phyloP scores from a whole-genome alignment of 768 basidiomycete species.

The Boletus subcaerulescens region DNA sequence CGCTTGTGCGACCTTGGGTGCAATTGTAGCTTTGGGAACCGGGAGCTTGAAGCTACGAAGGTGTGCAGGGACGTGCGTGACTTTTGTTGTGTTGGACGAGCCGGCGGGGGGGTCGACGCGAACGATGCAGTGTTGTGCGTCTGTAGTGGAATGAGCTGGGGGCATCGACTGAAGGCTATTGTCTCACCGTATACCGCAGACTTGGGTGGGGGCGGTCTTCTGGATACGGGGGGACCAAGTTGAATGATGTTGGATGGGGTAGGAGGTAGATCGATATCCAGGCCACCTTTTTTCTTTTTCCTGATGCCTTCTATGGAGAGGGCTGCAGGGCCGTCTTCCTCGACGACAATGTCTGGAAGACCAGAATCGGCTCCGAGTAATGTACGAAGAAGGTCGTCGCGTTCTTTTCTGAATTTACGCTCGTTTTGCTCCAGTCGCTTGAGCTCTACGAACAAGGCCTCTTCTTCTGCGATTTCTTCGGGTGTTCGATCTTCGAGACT shows the following conservation, averaged over 20 bases:
- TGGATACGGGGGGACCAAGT: constrained; percentile 36
- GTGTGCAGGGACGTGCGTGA: constrained; percentile 73
- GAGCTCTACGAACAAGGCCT: constrained; percentile 88
- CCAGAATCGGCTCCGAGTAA: constrained; percentile 88
- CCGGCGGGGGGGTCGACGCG: constrained; percentile 57
- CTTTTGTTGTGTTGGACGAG: constrained; percentile 50
- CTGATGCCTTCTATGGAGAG: constrained; percentile 47
- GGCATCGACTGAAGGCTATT: neutral
- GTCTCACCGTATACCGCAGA: constrained; percentile 57
- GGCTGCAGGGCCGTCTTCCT: constrained; percentile 57
- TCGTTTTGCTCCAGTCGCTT: constrained; percentile 95
- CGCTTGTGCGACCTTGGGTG: constrained; percentile 72
- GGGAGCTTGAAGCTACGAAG: constrained; percentile 88
- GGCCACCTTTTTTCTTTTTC: constrained; percentile 48
- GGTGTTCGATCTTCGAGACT: constrained; percentile 87
- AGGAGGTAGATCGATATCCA: constrained; percentile 34
- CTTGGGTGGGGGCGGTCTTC: constrained; percentile 45
- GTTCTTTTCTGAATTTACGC: constrained; percentile 79
- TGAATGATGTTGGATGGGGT: constrained; percentile 37
- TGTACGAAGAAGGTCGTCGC: constrained; percentile 82
- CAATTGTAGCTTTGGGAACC: constrained; percentile 67
- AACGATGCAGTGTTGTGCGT: constrained; percentile 69
- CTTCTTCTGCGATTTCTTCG: constrained; percentile 91
- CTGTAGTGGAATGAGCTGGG: constrained; percentile 37
- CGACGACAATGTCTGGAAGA: constrained; percentile 61